phyloP scores from a whole-genome alignment of 768 basidiomycete genomes.

The Pleurotus pulmonarius region DNA sequence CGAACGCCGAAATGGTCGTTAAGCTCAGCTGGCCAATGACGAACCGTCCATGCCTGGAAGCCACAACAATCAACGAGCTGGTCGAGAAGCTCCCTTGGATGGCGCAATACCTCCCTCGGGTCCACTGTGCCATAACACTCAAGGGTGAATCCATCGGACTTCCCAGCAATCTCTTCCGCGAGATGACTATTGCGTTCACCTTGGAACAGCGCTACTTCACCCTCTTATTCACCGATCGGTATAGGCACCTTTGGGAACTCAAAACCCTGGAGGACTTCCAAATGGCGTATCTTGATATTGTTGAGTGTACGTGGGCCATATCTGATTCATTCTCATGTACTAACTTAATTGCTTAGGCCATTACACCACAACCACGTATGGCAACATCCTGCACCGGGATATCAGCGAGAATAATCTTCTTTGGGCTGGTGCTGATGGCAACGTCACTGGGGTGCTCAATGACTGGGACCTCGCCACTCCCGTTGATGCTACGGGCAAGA shows the following conservation, averaged over 20 bases:
- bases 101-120: slow-evolving; percentile 13
- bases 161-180: slow-evolving; percentile 1
- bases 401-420: slow-evolving; percentile 28
- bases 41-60: slow-evolving; percentile 8
- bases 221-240: slow-evolving; percentile 15
- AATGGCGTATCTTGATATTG: slow-evolving; percentile 22
- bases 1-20: neutral
- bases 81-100: slow-evolving; percentile 8
- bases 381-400: slow-evolving; percentile 24
- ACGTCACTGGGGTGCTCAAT: slow-evolving; percentile 18
- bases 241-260: slow-evolving; percentile 18
- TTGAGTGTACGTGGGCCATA: slow-evolving; percentile 21
- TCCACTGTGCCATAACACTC: neutral
- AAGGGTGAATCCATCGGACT: slow-evolving; percentile 10
- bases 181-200: neutral
- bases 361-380: slow-evolving; percentile 16
- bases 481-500: slow-evolving; percentile 6
- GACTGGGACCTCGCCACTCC: slow-evolving; percentile 23
- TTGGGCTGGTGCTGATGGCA: neutral
- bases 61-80: slow-evolving; percentile 7
- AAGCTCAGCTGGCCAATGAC: slow-evolving; percentile 20
- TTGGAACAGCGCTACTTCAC: slow-evolving; percentile 14
- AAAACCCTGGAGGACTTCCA: slow-evolving; percentile 20
- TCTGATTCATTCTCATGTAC: neutral
- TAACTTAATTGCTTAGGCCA: slow-evolving; percentile 15